Evolutionary conservation across 1,284 basidiomycete genomes (phyloP).

Genomic region (Sanghuangporus baumii): DNA sequence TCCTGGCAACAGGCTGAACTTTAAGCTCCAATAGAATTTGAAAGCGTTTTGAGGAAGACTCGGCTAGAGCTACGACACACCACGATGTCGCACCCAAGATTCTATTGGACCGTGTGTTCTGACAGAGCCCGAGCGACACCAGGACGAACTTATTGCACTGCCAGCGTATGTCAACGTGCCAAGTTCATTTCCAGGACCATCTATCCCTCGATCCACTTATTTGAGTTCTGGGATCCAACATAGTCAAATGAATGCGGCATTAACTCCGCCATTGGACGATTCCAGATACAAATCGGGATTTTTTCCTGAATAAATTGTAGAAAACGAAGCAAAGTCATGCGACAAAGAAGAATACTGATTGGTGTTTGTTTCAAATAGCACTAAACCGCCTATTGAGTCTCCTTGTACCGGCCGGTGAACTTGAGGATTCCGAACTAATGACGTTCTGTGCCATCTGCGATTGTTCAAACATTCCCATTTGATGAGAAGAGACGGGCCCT

Average conservation of each 20-base stretch:
- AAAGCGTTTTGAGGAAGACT: background rate
- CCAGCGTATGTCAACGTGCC: background rate
- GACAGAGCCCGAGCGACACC: background rate
- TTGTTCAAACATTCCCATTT: background rate
- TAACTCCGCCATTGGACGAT: slow-evolving; percentile 2
- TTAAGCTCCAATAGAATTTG: background rate
- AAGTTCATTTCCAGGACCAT: background rate
- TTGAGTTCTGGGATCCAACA: background rate
- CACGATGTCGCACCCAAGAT: background rate
- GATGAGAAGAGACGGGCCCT: background rate
- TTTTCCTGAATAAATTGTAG: background rate
- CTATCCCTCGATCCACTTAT: background rate
- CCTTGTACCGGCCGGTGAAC: background rate
- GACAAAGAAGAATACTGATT: background rate
- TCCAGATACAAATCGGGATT: background rate
- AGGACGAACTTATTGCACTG: background rate
- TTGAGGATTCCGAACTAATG: background rate
- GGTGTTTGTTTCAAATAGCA: background rate
- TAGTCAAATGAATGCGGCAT: background rate
- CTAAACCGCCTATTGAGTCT: slow-evolving; percentile 1
- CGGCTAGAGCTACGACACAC: background rate
- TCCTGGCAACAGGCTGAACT: background rate
- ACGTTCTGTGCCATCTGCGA: background rate
- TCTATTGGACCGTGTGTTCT: background rate
- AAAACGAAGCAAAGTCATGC: background rate